Evolutionary conservation across 2,329 filamentous ascomycete genomes (phyloP), one percentile per base, ranked within the genome.

Genomic region (Colletotrichum somersetense): DNA sequence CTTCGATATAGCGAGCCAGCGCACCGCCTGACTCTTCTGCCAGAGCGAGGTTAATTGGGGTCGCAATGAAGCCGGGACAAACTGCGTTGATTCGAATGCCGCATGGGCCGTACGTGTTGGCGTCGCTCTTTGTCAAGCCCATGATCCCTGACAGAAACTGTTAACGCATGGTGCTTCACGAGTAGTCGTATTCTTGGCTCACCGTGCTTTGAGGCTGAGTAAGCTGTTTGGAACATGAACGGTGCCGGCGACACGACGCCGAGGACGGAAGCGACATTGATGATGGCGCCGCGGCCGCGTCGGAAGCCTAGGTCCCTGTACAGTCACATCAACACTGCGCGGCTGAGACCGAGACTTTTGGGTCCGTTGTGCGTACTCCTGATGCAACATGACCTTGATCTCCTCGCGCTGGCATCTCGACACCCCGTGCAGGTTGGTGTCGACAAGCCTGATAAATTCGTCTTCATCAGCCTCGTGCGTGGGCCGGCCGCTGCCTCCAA

Each of bases 81-180:
- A 91, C 85, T 3, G 87, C 88, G 75, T 91, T 91, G 77, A 91
- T 87, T 61, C 88, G 85, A 68, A 91, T 89, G 4, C 84, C 84
- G 61, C 82, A 76, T 5, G 81, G 76, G 0, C 85, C 86, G 78
- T 90, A 90, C 1, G 83, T 81, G 61, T 85, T 83, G 1, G 85
- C 88, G 73, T 90, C 88, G 2, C 83, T 84, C 76, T 83, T 85
- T 11, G 87, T 89, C 57, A 91, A 79, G 0, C 87, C 87, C 62
- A 89, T 75, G 6, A 88, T 83, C 40, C 77, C 80, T 78, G 35
- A 50, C 12, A 14, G 8, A 14, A n/a, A 35, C 30, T n/a, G 8
- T 55, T 18, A 55, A 55, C 14, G 11, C 20, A 35, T 11, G 20
- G 20, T 23, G 8, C 26, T 16, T 20, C 30, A 35, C 30, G 4